Conservation (phyloP, 257 asterid species). For the Nicotiana tabacum region DNA sequence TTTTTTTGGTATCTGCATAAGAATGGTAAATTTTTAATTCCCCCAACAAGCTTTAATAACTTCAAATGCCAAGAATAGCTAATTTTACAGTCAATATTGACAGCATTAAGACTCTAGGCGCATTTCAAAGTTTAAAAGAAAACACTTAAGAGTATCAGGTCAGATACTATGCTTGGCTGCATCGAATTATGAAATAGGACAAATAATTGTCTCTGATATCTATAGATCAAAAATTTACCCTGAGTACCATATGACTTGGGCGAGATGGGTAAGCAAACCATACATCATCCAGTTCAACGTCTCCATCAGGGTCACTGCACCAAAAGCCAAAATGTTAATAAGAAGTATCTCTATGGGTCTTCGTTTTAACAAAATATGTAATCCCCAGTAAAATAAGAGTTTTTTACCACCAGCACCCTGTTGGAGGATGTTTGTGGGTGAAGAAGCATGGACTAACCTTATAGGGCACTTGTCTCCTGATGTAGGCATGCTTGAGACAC, state of each 20-base stretch:
- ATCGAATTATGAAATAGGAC: neutral
- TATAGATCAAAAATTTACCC: constrained; percentile 34
- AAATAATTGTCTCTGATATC: neutral
- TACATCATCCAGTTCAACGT: constrained; percentile 67
- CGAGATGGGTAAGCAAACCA: constrained; percentile 94
- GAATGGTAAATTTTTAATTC: too few species aligned
- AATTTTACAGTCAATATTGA: neutral
- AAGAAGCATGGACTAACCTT: constrained; percentile 40
- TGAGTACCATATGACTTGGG: constrained; percentile 66
- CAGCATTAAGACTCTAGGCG: neutral
- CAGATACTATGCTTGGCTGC: neutral
- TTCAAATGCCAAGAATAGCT: neutral
- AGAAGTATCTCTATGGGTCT: neutral
- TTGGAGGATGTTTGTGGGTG: neutral
- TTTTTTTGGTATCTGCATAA: neutral
- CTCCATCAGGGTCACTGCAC: constrained; percentile 60
- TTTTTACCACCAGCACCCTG: neutral
- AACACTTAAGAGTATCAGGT: neutral
- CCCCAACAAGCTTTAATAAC: neutral
- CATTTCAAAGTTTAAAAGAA: neutral
- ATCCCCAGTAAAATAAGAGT: neutral
- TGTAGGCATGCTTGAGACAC: constrained; percentile 56
- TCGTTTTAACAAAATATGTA: neutral
- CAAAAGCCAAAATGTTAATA: neutral
- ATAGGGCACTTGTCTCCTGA: constrained; percentile 63